Base-by-base conservation (phyloP, 2,329 filamentous ascomycete genomes). In the Fusarium mangiferae region DNA sequence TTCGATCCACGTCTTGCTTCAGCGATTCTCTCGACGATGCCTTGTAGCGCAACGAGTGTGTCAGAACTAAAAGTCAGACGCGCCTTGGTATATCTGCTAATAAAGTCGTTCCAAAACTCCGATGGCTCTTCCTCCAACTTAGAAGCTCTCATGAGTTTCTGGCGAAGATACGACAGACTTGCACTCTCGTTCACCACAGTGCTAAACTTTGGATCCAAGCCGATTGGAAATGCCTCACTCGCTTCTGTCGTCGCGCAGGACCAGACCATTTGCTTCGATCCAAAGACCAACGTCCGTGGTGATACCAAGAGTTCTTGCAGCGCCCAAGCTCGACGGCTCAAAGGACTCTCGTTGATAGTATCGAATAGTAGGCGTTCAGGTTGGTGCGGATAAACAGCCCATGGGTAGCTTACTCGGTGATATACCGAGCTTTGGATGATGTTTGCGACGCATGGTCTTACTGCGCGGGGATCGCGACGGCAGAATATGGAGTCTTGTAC, bases 351-450 rank as follows among this genome's bases (percentile, higher is more conserved):
- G 3, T 65, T 65, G 6, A 65, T 65, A 1, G 46, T 22, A 1
- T 36, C 26, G n/a, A 15, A 35, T 5, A 65, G n/a, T 4, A 65
- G 28, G 0, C 39, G 46, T 33, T 65, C 62, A 1, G 59, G 30
- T 12, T 64, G 59, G 10, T 65, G 39, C 1, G 62, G 59, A 5
- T 65, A 65, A 11, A 65, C 39, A 24, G 62, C 62, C 62, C 62
- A 65, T 11, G 62, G 62, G 5, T 65, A 65, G 4, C 39, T 65
- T 9, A 64, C 18, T 2, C 48, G 12, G 5, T 22, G 39, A 14
- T 65, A 64, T 0, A 7, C 6, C 3, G 13, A 13, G 6, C 35
- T 38, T 9, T 24, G 35, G 4, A 30, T 20, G 6, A 64, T 55
- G 3, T 64, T 64, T 20, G 59, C 2, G 7, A 65, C 33, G 2